These are phyloP conservation scores for Trichoderma afroharzianum DNA, from an alignment of 2,329 filamentous ascomycete genomes.

Conservation along the genomic window DNA sequence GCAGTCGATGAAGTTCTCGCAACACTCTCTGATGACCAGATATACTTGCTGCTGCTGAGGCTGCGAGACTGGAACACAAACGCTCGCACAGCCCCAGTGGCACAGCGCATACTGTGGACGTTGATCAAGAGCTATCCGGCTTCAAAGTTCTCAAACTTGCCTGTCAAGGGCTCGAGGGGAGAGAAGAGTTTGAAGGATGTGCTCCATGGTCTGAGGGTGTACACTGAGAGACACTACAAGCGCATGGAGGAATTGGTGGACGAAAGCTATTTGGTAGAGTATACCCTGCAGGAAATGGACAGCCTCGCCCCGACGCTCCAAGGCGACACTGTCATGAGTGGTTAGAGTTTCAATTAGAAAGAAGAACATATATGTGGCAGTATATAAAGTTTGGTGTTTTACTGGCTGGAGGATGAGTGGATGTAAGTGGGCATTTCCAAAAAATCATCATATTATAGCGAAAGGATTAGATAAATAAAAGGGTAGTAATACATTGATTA, in stretches of 20 bases:
- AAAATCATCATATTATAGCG: slow-evolving; percentile 1
- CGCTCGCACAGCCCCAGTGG: slow-evolving; percentile 76
- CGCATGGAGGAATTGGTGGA: slow-evolving; percentile 86
- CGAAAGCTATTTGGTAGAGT: slow-evolving; percentile 91
- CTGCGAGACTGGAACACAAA: slow-evolving; percentile 98
- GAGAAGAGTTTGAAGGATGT: slow-evolving; percentile 76
- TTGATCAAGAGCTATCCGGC: slow-evolving; percentile 79
- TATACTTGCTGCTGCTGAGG: slow-evolving; percentile 76
- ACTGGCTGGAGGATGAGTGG: not conserved
- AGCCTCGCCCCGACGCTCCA: slow-evolving; percentile 52
- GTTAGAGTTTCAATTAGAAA: slow-evolving; percentile 21
- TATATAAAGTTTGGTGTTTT: not conserved
- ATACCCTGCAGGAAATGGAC: slow-evolving; percentile 91
- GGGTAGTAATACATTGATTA: not conserved
- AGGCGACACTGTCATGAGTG: slow-evolving; percentile 41
- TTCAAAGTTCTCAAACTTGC: slow-evolving; percentile 68
- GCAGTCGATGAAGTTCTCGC: slow-evolving; percentile 81
- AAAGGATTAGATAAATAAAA: not conserved
- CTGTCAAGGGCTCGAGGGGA: slow-evolving; percentile 53
- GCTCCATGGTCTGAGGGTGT: slow-evolving; percentile 78
- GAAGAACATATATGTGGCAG: not conserved
- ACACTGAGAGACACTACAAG: slow-evolving; percentile 90
- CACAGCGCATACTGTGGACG: slow-evolving; percentile 79
- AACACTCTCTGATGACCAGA: slow-evolving; percentile 76
- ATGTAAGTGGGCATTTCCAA: not conserved